phyloP scores from a whole-genome alignment of 1,284 basidiomycete species.

The Vanrija humicola region DNA sequence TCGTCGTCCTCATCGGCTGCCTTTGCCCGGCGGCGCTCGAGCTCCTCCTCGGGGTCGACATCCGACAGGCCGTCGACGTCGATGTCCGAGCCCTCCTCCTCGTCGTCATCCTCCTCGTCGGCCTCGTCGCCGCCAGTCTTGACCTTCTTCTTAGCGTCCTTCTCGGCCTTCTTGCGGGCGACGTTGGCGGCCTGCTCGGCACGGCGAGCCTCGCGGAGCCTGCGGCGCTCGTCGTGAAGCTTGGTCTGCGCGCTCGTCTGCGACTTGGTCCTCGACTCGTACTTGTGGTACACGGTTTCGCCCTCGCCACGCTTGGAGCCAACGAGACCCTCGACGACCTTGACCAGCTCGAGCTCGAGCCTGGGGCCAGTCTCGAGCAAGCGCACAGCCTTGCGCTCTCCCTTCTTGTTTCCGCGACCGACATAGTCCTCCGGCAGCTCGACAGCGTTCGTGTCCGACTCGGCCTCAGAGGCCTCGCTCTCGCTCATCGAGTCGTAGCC shows the following conservation, averaged over 20 bases:
- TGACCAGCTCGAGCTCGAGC: conserved; percentile 87
- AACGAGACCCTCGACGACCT: conserved; percentile 90
- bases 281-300: conserved; percentile 84
- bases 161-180: conserved; percentile 63
- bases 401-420: conserved; percentile 87
- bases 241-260: conserved; percentile 64
- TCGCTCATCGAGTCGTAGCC: conserved; percentile 70
- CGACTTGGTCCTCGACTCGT: conserved; percentile 69
- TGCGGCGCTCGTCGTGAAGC: conserved; percentile 70
- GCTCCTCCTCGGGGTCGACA: conserved; percentile 49
- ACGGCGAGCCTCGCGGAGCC: conserved; percentile 66
- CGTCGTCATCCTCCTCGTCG: conserved; percentile 47
- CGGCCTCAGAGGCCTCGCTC: conserved; percentile 62
- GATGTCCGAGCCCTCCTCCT: conserved; percentile 45
- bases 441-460: conserved; percentile 67
- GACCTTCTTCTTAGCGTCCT: conserved; percentile 35
- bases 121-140: conserved; percentile 33
- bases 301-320: conserved; percentile 64
- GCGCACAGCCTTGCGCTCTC: conserved; percentile 81
- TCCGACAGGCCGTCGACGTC: conserved; percentile 48
- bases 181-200: conserved; percentile 88
- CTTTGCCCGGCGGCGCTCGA: conserved; percentile 32
- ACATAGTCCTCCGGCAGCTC: conserved; percentile 88
- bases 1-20: conserved; percentile 26
- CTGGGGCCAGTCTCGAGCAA: conserved; percentile 93